A percentile compares a stretch with the other conserved stretches of the same genome.
These are phyloP conservation scores for Aspergillus sergii DNA, from an alignment of 2,329 filamentous ascomycete genomes.

Conservation along the genomic window DNA sequence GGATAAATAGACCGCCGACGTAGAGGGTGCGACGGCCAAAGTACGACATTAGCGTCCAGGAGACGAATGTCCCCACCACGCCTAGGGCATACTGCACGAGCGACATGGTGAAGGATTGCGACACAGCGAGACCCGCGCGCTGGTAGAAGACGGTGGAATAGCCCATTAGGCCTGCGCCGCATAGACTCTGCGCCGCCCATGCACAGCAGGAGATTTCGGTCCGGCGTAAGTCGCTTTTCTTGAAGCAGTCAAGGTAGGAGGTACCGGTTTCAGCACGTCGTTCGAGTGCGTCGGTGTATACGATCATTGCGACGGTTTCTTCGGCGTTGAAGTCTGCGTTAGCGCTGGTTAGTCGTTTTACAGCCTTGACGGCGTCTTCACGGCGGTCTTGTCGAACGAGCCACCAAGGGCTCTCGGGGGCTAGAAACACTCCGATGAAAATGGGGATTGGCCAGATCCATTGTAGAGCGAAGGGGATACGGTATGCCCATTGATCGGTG, in stretches of 20 bases:
- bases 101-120: slow-evolving; percentile 40
- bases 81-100: slow-evolving; percentile 64
- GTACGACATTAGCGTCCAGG: slow-evolving; percentile 48
- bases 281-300: slow-evolving; percentile 39
- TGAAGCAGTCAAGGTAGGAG: slow-evolving; percentile 34
- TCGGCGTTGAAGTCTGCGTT: slow-evolving; percentile 29
- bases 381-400: slow-evolving; percentile 38
- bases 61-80: slow-evolving; percentile 52
- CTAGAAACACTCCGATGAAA: slow-evolving; percentile 28
- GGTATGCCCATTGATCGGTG: slow-evolving; percentile 38
- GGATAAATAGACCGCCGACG: slow-evolving; percentile 27
- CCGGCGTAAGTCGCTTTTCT: slow-evolving; percentile 36
- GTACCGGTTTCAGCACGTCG: slow-evolving; percentile 20
- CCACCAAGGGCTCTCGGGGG: slow-evolving; percentile 43
- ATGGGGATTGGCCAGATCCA: slow-evolving; percentile 30
- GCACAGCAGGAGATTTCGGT: slow-evolving; percentile 45
- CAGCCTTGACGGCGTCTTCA: slow-evolving; percentile 34
- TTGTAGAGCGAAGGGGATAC: slow-evolving; percentile 41
- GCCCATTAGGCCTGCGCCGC: slow-evolving; percentile 34
- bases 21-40: slow-evolving; percentile 46
- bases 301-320: slow-evolving; percentile 41
- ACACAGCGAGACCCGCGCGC: slow-evolving; percentile 38
- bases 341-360: slow-evolving; percentile 31
- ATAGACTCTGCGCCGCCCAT: slow-evolving; percentile 39
- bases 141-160: slow-evolving; percentile 40